Conservation (phyloP, 176 grass and related monocot genomes). For the Rhynchospora tenuis region DNA sequence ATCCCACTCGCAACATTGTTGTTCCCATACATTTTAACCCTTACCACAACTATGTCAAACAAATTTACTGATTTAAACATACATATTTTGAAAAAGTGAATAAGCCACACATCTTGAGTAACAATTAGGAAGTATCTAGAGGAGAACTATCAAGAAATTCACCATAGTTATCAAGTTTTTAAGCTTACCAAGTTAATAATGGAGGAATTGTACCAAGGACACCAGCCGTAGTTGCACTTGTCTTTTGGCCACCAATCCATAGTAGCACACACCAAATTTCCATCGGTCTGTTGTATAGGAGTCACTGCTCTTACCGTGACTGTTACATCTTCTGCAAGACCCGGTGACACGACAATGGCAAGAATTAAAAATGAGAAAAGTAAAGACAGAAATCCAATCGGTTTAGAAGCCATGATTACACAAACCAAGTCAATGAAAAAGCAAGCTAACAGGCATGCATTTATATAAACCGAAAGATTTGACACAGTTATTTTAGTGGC, state of each 20-base stretch:
- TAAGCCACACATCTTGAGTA: neutral
- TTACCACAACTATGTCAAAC: neutral
- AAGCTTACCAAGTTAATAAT: constrained; percentile 50
- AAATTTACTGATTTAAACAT: neutral
- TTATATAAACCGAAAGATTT: neutral
- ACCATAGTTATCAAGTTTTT: neutral
- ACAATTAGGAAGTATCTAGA: neutral
- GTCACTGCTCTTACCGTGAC: constrained; percentile 29
- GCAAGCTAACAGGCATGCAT: neutral
- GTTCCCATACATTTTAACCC: neutral
- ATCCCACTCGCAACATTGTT: neutral
- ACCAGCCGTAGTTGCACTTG: constrained; percentile 50
- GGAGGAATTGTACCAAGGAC: constrained; percentile 42
- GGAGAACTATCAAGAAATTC: neutral
- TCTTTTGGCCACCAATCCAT: constrained; percentile 67
- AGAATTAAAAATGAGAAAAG: neutral
- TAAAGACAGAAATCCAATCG: neutral
- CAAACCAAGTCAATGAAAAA: neutral
- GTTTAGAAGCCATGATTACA: neutral
- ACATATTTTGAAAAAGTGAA: neutral
- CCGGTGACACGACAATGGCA: neutral
- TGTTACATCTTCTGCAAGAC: constrained; percentile 20
- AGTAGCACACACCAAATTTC: constrained; percentile 45
- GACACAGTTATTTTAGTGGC: neutral
- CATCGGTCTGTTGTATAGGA: constrained; percentile 32